Percentiles rank a stretch among this genome's conserved stretches.
phyloP scores from a whole-genome alignment of 495 filamentous ascomycete species.

The Neurospora tetraspora region DNA sequence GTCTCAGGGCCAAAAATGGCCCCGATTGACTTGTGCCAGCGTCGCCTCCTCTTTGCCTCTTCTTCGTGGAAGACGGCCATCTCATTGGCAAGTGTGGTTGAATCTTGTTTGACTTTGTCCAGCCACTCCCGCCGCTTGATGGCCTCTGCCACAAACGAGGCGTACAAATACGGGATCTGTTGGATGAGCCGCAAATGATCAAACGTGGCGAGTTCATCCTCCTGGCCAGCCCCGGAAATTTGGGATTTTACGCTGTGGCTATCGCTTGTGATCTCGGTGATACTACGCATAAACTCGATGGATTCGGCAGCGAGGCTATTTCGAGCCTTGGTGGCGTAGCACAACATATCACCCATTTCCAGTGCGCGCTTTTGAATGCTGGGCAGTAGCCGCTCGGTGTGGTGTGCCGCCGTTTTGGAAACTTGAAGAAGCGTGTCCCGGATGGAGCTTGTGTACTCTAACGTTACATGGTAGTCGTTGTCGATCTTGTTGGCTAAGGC shows the following conservation, averaged over 20 bases:
- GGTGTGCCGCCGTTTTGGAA: constrained; percentile 75
- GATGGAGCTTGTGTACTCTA: constrained; percentile 53
- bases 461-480: constrained; percentile 74
- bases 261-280: constrained; percentile 65
- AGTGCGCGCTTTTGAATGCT: constrained; percentile 56
- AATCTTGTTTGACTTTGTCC: constrained; percentile 78
- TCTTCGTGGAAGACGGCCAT: constrained; percentile 85
- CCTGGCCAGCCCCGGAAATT: constrained; percentile 60
- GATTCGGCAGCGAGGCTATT: constrained; percentile 48
- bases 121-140: constrained; percentile 81
- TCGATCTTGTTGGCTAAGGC: constrained; percentile 75
- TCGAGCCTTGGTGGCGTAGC: constrained; percentile 51
- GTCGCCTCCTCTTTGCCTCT: constrained; percentile 76
- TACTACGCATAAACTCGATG: constrained; percentile 63
- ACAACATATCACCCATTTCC: constrained; percentile 68
- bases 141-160: constrained; percentile 76
- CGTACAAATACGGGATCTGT: constrained; percentile 78
- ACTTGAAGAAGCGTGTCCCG: constrained; percentile 69
- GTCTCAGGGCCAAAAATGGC: constrained; percentile 37
- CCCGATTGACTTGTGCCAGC: constrained; percentile 78
- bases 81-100: constrained; percentile 77
- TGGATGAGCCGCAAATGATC: constrained; percentile 65
- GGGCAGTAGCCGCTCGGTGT: constrained; percentile 82
- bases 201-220: constrained; percentile 60
- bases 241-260: constrained; percentile 59